These are phyloP conservation scores for Citrullus mucosospermus DNA, from an alignment of 306 rosid genomes.

Conservation along the genomic window DNA sequence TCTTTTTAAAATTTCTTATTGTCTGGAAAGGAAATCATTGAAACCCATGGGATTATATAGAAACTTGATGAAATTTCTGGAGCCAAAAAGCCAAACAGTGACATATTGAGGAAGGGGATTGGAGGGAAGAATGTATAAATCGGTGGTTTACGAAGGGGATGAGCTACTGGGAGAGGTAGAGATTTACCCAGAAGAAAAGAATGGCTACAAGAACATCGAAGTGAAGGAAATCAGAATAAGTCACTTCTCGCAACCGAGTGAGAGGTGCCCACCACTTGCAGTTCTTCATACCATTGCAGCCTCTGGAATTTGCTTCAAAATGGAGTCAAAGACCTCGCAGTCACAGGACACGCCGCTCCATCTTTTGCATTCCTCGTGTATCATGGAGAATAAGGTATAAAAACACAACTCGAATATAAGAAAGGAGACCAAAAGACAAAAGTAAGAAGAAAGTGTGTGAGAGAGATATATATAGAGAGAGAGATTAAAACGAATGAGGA, in stretches of 20 bases:
- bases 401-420: conserved; percentile 24
- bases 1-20: not conserved
- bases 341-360: conserved; percentile 63
- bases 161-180: conserved; percentile 90
- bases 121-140: conserved; percentile 51
- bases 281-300: conserved; percentile 83
- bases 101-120: conserved; percentile 16
- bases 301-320: conserved; percentile 86
- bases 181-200: conserved; percentile 59
- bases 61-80: conserved; percentile 30
- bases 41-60: conserved; percentile 18
- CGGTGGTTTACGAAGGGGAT: conserved; percentile 74
- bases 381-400: conserved; percentile 96
- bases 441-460: not conserved
- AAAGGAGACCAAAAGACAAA: not conserved
- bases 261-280: conserved; percentile 98
- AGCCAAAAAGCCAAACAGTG: conserved; percentile 4
- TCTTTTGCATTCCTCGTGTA: conserved; percentile 94
- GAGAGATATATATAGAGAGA: not conserved
- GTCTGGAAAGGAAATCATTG: conserved; percentile 19
- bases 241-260: conserved; percentile 87
- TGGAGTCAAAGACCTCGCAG: conserved; percentile 86
- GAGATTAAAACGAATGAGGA: not conserved
- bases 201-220: conserved; percentile 24
- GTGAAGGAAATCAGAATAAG: conserved; percentile 86